A percentile compares a stretch with the other conserved stretches of the same genome.
Conservation (phyloP, 495 filamentous ascomycete species). For the Daldinia decipiens region DNA sequence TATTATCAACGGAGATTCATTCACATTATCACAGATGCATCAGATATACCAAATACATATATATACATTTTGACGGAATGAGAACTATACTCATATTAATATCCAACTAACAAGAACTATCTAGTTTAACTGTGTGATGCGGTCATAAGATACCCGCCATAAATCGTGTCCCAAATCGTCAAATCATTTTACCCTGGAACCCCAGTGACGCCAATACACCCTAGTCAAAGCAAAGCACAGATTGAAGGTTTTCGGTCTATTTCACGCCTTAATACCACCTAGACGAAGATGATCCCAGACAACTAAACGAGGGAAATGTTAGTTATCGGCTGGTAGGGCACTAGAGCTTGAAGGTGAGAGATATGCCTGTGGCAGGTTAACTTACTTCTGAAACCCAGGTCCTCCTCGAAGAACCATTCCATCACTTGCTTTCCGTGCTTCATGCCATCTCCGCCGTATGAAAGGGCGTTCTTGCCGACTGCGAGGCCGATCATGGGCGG, state of each 20-base stretch:
- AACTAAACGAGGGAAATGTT: constrained; percentile 47
- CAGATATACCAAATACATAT: neutral
- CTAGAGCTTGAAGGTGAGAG: too few relatives aligned
- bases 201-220: constrained; percentile 25
- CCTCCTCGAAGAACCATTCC: constrained; percentile 70
- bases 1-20: neutral
- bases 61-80: neutral
- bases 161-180: neutral
- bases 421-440: constrained; percentile 66
- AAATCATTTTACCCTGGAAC: neutral
- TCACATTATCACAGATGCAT: neutral
- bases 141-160: neutral
- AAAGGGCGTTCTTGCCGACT: constrained; percentile 70
- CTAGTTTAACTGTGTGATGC: neutral
- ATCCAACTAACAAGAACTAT: neutral
- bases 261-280: constrained; percentile 47
- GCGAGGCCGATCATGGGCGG: constrained; percentile 74
- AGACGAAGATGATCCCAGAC: constrained; percentile 67
- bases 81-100: neutral
- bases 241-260: neutral
- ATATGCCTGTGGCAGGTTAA: constrained; percentile 10
- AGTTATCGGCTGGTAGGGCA: too few relatives aligned
- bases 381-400: constrained; percentile 69
- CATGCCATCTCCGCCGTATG: constrained; percentile 65
- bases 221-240: neutral